Conservation (phyloP, 768 basidiomycete genomes). For the Agaricus sinodeliciosus region DNA sequence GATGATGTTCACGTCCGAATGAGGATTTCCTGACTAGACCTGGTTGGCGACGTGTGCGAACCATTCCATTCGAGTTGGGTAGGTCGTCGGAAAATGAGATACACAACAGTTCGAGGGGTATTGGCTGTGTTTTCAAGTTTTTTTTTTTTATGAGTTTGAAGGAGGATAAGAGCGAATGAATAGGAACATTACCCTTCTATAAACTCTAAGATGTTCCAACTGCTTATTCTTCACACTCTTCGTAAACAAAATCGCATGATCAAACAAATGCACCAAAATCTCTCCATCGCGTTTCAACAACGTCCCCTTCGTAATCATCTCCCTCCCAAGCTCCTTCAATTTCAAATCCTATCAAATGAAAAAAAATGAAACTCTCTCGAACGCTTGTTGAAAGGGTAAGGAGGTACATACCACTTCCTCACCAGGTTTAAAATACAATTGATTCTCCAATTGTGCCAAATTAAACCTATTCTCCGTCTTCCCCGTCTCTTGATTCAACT, state of each 20-base stretch:
- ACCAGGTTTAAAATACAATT: conserved; percentile 82
- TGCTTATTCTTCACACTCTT: conserved; percentile 81
- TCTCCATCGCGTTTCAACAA: conserved; percentile 91
- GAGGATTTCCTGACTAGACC: conserved; percentile 39
- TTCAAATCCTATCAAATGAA: conserved; percentile 65
- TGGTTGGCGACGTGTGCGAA: conserved; percentile 34
- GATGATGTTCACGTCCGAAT: conserved; percentile 29
- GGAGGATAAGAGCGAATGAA: neutral
- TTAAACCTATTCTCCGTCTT: conserved; percentile 97
- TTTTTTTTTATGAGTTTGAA: conserved; percentile 9
- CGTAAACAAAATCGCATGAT: conserved; percentile 93
- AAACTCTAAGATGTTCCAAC: conserved; percentile 88
- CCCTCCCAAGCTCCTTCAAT: conserved; percentile 79
- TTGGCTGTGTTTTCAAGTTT: too few relatives aligned
- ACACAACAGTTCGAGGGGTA: conserved; percentile 88
- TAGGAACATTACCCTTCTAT: conserved; percentile 67
- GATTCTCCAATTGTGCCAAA: conserved; percentile 86
- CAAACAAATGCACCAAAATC: conserved; percentile 90
- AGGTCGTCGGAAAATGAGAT: conserved; percentile 73
- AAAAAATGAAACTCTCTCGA: neutral
- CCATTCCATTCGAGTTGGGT: conserved; percentile 20
- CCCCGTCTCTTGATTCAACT: conserved; percentile 91
- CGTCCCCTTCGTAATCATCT: conserved; percentile 86
- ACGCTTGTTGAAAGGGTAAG: too few relatives aligned
- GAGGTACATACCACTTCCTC: conserved; percentile 72